phyloP scores from a whole-genome alignment of 2,329 filamentous ascomycete genomes.

The Ophiostoma quercus region DNA sequence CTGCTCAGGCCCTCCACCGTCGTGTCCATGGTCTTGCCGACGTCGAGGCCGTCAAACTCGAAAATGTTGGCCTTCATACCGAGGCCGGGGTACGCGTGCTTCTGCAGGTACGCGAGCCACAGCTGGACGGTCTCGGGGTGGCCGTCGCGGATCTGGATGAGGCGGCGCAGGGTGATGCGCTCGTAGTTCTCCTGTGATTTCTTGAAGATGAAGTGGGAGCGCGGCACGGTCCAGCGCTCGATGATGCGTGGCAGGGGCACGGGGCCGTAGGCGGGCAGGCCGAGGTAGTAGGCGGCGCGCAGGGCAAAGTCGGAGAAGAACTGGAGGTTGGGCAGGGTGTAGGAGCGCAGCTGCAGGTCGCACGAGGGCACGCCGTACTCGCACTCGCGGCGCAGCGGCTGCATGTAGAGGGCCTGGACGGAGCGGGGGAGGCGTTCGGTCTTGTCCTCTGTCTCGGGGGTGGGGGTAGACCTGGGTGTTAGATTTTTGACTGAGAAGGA shows the following conservation, averaged over 20 bases:
- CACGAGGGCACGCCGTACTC: slow-evolving; percentile 76
- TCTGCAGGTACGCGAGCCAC: slow-evolving; percentile 88
- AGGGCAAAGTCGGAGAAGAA: slow-evolving; percentile 94
- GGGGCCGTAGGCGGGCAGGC: slow-evolving; percentile 78
- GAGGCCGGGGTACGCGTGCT: slow-evolving; percentile 91
- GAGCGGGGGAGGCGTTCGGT: slow-evolving; percentile 62
- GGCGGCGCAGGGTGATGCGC: slow-evolving; percentile 73
- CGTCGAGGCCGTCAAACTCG: slow-evolving; percentile 68
- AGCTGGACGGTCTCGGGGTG: slow-evolving; percentile 81
- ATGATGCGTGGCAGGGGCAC: slow-evolving; percentile 78
- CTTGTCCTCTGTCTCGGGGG: background rate
- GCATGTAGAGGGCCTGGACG: slow-evolving; percentile 80
- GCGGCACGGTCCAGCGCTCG: slow-evolving; percentile 91
- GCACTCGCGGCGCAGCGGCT: slow-evolving; percentile 70
- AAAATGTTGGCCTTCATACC: slow-evolving; percentile 99
- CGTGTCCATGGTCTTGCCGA: slow-evolving; percentile 49
- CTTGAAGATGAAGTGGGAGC: slow-evolving; percentile 88
- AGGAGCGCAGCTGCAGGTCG: slow-evolving; percentile 89
- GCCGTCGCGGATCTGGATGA: slow-evolving; percentile 91
- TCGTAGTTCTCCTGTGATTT: slow-evolving; percentile 98
- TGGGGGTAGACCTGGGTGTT: background rate
- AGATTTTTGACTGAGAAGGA: background rate
- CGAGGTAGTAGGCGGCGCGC: slow-evolving; percentile 88
- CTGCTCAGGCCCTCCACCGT: slow-evolving; percentile 41
- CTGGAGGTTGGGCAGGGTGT: slow-evolving; percentile 81